Conservation (phyloP, 176 grass and related monocot genomes). For the Cymbopogon citratus region DNA sequence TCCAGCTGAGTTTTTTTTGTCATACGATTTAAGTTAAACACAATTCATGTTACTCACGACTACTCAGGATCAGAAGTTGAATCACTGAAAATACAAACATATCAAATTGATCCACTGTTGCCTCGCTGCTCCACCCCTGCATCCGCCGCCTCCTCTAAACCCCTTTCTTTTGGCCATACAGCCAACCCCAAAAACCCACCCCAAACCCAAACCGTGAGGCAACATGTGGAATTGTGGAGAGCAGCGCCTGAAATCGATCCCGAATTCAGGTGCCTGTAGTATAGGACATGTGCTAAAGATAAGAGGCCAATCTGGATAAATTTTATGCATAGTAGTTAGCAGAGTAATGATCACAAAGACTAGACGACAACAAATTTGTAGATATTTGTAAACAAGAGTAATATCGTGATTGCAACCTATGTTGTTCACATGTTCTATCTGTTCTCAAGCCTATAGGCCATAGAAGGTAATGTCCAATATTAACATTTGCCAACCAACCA, state of each 20-base stretch:
- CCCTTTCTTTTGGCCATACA: neutral
- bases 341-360: neutral
- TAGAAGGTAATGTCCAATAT: neutral
- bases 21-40: neutral
- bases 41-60: neutral
- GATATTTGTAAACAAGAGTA: neutral
- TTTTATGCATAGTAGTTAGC: neutral
- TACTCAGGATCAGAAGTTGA: neutral
- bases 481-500: neutral
- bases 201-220: neutral
- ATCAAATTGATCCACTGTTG: neutral
- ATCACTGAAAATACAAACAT: neutral
- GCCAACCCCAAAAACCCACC: neutral
- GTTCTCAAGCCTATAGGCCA: neutral
- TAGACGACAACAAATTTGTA: neutral
- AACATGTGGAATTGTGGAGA: neutral
- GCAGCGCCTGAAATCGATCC: neutral
- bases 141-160: neutral
- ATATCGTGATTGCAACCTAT: neutral
- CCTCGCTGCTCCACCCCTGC: too few species aligned
- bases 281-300: neutral
- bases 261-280: neutral
- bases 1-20: too few species aligned
- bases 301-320: neutral
- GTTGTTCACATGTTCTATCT: neutral